These are phyloP conservation scores for Pseudognaphalium luteoalbum DNA, from an alignment of 129 eudicot species.

Conservation along the genomic window DNA sequence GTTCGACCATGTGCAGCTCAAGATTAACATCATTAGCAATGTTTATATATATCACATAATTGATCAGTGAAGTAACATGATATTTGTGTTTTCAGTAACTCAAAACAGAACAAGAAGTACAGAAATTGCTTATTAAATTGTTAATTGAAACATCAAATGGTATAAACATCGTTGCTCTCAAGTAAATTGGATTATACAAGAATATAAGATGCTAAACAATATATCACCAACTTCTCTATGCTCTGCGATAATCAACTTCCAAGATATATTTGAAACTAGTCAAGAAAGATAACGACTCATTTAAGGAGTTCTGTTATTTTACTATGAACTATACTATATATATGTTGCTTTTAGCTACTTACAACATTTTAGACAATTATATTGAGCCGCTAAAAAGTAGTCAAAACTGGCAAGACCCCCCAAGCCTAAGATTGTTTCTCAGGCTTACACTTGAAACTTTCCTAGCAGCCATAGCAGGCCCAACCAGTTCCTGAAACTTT, in stretches of 20 bases:
- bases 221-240: background rate
- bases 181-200: background rate
- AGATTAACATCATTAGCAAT: no score
- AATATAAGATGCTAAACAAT: background rate
- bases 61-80: no score
- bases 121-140: no score
- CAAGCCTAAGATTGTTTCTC: conserved; percentile 32
- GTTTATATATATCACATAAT: no score
- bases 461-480: conserved; percentile 38
- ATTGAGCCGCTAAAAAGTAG: background rate
- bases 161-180: background rate
- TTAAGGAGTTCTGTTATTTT: conserved; percentile 6
- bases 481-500: conserved; percentile 49
- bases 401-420: conserved; percentile 42
- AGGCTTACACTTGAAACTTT: conserved; percentile 37
- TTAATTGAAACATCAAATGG: no score
- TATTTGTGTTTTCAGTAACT: no score
- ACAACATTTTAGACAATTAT: background rate
- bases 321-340: conserved; percentile 20
- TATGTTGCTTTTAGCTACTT: conserved; percentile 22
- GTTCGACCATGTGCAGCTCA: no score
- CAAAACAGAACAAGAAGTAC: no score
- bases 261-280: background rate
- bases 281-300: background rate
- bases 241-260: background rate